Base-by-base conservation (phyloP, 2,329 filamentous ascomycete genomes). In the Aspergillus calidoustus region DNA sequence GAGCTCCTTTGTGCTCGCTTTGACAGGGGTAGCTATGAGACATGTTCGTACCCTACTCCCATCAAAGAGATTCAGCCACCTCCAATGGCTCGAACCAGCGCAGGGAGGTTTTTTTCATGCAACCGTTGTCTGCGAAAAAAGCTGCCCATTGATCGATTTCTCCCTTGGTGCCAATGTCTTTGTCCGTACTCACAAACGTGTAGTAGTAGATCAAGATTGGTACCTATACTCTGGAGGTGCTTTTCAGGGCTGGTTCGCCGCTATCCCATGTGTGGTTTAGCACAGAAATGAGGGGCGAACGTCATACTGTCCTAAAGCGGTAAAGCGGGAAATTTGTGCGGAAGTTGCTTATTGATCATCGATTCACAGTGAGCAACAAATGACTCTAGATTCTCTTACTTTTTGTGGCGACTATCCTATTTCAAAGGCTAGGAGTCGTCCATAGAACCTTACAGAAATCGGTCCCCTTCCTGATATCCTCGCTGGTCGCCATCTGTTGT, bases 231-330 rank as follows among this genome's bases (percentile, higher is more conserved):
- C 44, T 9, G 19, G 34, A 30, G 31, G 22, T 23, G 31, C 5
- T n/a, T 43, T 19, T 19, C 19, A 19, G 34, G 46, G 43, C 57
- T 55, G 38, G 34, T 11, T 15, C 47, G 34, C 25, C 55, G 23
- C 8, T 47, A 31, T n/a, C 15, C 53, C 23, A 52, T 13, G 30
- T 54, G 23, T 28, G 56, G 54, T 22, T 25, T 50, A 50, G 48
- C 25, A 25, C 28, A 49, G 17, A 13, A 19, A 54, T 56, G 61
- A 62, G 64, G 63, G 30, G 22, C 22, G 3, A 63, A 65, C 67
- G 67, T 69, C 67, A 69, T 68, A 41, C 7, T 44, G 25, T 56
- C 64, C 60, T 28, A 68, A 69, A 66, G 52, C 56, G 63, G 67
- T 61, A 66, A 65, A 54, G 48, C 25, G 28, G 60, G 47, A 52